phyloP scores from a whole-genome alignment of 1,284 basidiomycete species.

The Ustilago hordei region DNA sequence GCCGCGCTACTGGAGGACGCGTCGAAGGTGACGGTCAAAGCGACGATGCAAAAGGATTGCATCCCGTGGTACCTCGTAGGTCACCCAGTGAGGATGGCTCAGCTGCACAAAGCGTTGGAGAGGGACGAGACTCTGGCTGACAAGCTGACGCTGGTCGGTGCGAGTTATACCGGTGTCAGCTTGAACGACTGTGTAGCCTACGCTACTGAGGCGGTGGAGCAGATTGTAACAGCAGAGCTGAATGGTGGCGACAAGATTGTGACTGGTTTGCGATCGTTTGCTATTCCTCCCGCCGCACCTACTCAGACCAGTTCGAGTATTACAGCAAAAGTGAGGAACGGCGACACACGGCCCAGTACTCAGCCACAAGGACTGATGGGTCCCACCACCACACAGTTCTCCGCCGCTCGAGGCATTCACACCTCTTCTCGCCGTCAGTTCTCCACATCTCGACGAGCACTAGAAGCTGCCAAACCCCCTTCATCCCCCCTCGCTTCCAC shows the following conservation, averaged over 20 bases:
- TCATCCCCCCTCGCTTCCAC: neutral
- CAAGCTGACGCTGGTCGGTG: constrained; percentile 81
- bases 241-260: constrained; percentile 21
- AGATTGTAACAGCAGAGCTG: constrained; percentile 44
- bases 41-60: constrained; percentile 77
- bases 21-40: constrained; percentile 59
- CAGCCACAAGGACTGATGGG: constrained; percentile 35
- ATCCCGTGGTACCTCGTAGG: constrained; percentile 86
- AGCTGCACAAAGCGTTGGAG: constrained; percentile 74
- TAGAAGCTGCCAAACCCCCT: neutral
- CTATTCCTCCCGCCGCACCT: constrained; percentile 27
- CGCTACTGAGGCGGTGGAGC: constrained; percentile 43
- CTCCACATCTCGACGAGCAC: neutral
- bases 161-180: constrained; percentile 88
- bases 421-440: constrained; percentile 18
- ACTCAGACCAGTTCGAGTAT: neutral
- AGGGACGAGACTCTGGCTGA: constrained; percentile 72
- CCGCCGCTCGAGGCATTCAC: constrained; percentile 25
- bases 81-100: constrained; percentile 78
- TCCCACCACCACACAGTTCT: constrained; percentile 24
- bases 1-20: constrained; percentile 24
- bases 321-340: constrained; percentile 6
- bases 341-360: constrained; percentile 13
- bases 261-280: constrained; percentile 37
- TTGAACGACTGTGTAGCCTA: constrained; percentile 83